Evolutionary conservation across 257 asterid species (phyloP), one percentile per base, ranked within the genome.

Genomic region (Solanum dulcamara): DNA sequence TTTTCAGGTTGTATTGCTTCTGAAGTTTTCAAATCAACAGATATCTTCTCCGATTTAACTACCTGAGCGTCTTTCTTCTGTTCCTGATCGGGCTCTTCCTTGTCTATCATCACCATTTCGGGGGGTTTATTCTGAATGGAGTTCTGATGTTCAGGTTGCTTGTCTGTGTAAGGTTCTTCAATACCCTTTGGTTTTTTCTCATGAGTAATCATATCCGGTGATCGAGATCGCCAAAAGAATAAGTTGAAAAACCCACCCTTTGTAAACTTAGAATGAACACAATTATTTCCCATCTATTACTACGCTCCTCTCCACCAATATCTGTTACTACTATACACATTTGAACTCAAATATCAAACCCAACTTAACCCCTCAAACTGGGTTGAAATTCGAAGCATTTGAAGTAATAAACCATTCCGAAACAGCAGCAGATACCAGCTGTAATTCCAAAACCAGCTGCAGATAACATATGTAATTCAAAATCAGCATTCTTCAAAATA

Each of bases 201-300:
- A 44, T 66, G 7, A 12, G 64, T 33, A 12, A 84, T 72, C 86
- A 66, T 68, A 22, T 84, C 40, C 2, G 86, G 70, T 68, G 80
- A 46, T 55, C 40, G 35, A 67, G 64, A 84, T 35, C 81, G 64
- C 86, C 86, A 84, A 84, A 67, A 84, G 26, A 68, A 55, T 11
- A 67, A 67, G 80, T 84, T 53, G 79, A 77, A 77, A 40, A 84
- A 68, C 42, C 86, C 81, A 72, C 40, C 64, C 81, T 55, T 67
- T 4, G 81, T 68, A 46, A 68, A 37, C 53, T 68, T 87, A 2
- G 83, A 81, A 80, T 87, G 85, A 48, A 84, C 87, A 79, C 89
- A 84, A 33, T 79, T 38, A 84, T 87, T 84, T 70, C 87, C 89
- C 89, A 79, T 87, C 55, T 75, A 70, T 85, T 42, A 35, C 38